Conservation (phyloP, 169 alveolate species). For the Eimeria necatrix region DNA sequence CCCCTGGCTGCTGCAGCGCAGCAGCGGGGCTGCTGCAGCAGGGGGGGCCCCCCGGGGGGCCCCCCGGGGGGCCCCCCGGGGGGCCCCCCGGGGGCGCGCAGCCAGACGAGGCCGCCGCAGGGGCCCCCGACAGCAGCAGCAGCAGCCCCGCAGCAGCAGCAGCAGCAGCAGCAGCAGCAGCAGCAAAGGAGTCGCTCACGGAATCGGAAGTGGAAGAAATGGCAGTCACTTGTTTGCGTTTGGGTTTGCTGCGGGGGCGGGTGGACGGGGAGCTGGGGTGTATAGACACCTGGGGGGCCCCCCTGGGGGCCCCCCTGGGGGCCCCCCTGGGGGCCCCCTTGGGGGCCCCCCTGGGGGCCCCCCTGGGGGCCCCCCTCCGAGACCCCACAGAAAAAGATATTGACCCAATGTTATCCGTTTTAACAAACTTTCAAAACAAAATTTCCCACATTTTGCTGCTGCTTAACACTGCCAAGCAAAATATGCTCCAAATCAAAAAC, state of each 20-base stretch:
- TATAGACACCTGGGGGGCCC: constrained; percentile 2
- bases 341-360: no score
- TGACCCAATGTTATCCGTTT: neutral
- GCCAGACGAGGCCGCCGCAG: neutral
- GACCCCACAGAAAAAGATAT: constrained; percentile 29
- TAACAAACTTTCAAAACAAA: neutral
- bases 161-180: constrained; percentile 17
- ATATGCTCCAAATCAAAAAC: no score
- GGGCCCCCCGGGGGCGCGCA: neutral
- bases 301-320: no score
- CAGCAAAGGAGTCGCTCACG: neutral
- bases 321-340: no score
- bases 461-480: neutral
- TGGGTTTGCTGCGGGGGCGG: neutral
- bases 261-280: constrained; percentile 6
- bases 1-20: constrained; percentile 32
- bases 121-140: neutral
- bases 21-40: no score
- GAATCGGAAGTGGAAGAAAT: neutral
- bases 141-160: constrained; percentile 2
- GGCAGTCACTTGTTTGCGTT: neutral
- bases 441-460: neutral
- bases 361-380: no score
- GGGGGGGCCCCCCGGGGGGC: no score
- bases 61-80: neutral